Conservation (phyloP, 164 flowering plant genomes). For the Cinnamomum chago region DNA sequence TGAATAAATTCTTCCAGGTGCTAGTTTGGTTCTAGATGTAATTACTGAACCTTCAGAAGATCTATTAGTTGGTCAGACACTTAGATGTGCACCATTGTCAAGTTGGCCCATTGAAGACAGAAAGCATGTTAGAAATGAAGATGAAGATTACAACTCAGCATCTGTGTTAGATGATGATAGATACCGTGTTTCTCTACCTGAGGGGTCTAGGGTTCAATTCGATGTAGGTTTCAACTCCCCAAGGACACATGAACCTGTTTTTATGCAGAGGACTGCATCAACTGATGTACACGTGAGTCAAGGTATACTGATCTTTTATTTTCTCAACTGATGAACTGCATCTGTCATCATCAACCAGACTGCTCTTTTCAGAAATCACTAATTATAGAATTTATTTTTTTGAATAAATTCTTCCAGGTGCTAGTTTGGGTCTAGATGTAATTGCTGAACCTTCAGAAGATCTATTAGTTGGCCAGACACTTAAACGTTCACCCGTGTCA, state of each 20-base stretch:
- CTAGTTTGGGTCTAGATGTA: constrained; percentile 52
- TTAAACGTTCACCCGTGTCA: constrained; percentile 39
- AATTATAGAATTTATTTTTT: background rate
- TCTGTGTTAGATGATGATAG: constrained; percentile 20
- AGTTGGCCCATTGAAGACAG: constrained; percentile 38
- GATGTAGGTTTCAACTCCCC: constrained; percentile 42
- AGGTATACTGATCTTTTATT: constrained; percentile 28
- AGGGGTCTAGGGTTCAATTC: constrained; percentile 42
- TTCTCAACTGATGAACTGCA: background rate
- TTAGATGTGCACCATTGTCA: constrained; percentile 39
- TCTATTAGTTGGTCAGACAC: constrained; percentile 66
- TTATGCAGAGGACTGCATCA: constrained; percentile 48
- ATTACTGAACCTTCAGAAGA: constrained; percentile 56
- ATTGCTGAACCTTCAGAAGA: constrained; percentile 56
- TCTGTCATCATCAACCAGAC: background rate
- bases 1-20: constrained; percentile 37
- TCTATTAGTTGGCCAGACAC: constrained; percentile 66
- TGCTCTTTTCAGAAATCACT: background rate
- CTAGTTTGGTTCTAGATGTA: constrained; percentile 52
- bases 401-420: constrained; percentile 37
- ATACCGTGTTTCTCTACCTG: constrained; percentile 22
- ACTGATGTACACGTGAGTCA: constrained; percentile 38
- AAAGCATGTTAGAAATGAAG: constrained; percentile 35
- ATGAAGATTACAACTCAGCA: constrained; percentile 20
- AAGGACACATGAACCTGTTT: constrained; percentile 41